Evolutionary conservation across 257 asterid genomes (phyloP).

Genomic region (Linderniella brevidens): DNA sequence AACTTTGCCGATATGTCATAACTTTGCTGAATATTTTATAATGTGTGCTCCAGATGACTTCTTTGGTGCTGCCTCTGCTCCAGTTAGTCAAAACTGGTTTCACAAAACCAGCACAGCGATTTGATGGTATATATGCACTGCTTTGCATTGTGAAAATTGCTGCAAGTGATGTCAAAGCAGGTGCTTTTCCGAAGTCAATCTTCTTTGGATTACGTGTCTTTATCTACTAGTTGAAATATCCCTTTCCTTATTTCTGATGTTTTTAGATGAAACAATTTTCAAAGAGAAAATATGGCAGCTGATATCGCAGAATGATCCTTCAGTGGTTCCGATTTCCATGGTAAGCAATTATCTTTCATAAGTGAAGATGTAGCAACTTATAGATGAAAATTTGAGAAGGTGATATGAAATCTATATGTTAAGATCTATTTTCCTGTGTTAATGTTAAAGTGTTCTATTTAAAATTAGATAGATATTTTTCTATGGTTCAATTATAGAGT

Average conservation of each 20-base stretch:
- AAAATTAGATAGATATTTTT: too few species aligned
- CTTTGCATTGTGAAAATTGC: constrained; percentile 61
- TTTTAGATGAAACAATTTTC: constrained; percentile 53
- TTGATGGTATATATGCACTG: constrained; percentile 92
- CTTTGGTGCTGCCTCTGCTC: constrained; percentile 67
- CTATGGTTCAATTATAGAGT: too few species aligned
- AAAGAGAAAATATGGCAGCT: constrained; percentile 95
- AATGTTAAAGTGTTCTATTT: too few species aligned
- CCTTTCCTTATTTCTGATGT: constrained; percentile 20
- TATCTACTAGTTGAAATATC: constrained; percentile 7
- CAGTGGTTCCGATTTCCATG: constrained; percentile 67
- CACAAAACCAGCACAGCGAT: constrained; percentile 77
- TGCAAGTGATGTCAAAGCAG: constrained; percentile 86
- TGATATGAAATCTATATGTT: not conserved
- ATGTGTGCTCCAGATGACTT: constrained; percentile 39
- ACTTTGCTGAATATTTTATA: constrained; percentile 8
- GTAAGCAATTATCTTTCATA: constrained; percentile 26
- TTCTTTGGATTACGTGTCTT: constrained; percentile 6
- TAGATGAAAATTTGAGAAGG: not conserved
- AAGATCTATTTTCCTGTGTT: too few species aligned
- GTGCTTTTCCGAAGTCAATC: constrained; percentile 20
- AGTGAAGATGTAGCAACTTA: constrained; percentile 7
- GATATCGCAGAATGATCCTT: constrained; percentile 84
- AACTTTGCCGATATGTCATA: constrained; percentile 7
- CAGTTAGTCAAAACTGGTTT: constrained; percentile 92